These are phyloP conservation scores for Xylaria flabelliformis DNA, from an alignment of 495 filamentous ascomycete species.

Conservation along the genomic window DNA sequence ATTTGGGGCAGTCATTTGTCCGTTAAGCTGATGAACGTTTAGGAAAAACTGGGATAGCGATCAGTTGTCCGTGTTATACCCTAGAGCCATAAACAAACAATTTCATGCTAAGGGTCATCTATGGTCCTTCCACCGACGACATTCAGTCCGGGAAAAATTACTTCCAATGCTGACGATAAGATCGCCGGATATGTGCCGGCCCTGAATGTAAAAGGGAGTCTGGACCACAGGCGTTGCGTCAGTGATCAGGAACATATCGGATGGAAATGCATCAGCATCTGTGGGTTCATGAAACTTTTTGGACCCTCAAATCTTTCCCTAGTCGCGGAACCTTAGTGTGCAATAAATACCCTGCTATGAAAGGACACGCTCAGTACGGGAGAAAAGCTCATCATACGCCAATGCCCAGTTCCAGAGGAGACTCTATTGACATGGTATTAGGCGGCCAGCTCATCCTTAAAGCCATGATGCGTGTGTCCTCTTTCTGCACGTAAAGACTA, in stretches of 20 bases:
- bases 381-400: neutral
- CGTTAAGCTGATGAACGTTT: neutral
- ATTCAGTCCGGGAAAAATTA: neutral
- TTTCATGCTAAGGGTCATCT: neutral
- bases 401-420: neutral
- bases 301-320: neutral
- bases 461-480: neutral
- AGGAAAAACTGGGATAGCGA: neutral
- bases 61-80: neutral
- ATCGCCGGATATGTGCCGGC: slow-evolving; percentile 9
- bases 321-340: too few species aligned
- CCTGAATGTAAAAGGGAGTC: neutral
- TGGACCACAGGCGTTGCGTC: neutral
- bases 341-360: neutral
- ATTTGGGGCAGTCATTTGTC: neutral
- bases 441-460: neutral
- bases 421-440: neutral
- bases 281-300: neutral
- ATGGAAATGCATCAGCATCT: neutral
- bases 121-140: neutral
- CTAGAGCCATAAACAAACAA: neutral
- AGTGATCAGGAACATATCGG: neutral
- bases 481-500: slow-evolving; percentile 11
- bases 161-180: slow-evolving; percentile 5
- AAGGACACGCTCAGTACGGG: neutral